Evolutionary conservation across 805 yeast species (phyloP).

Genomic region (Ogataea thermomethanolica): DNA sequence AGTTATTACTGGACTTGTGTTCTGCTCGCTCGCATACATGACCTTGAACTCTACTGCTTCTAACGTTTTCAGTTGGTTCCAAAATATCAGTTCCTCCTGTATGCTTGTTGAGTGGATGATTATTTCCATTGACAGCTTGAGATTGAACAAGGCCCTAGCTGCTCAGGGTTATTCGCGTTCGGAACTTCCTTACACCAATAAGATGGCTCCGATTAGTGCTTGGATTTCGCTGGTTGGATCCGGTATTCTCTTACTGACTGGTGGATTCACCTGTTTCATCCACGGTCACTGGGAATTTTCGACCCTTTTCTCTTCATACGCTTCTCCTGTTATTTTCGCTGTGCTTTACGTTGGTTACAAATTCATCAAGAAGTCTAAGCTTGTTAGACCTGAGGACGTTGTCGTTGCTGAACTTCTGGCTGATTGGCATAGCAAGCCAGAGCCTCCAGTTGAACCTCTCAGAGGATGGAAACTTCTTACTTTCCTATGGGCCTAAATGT

Average conservation of each 20-base stretch:
- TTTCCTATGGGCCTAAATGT: neutral
- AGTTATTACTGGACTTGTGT: constrained; percentile 41
- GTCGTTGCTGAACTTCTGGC: neutral
- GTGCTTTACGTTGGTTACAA: constrained; percentile 35
- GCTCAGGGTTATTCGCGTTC: constrained; percentile 38
- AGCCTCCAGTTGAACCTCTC: neutral
- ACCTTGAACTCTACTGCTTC: constrained; percentile 51
- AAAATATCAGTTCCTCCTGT: constrained; percentile 55
- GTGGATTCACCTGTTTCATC: constrained; percentile 36
- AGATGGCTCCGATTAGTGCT: constrained; percentile 30
- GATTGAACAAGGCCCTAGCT: constrained; percentile 33
- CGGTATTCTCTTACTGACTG: constrained; percentile 32
- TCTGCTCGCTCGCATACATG: constrained; percentile 60
- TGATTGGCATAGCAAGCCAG: constrained; percentile 1
- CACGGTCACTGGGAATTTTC: constrained; percentile 31
- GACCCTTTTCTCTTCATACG: constrained; percentile 24
- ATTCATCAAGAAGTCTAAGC: constrained; percentile 7
- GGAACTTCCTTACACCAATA: constrained; percentile 32
- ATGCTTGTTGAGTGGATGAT: constrained; percentile 60
- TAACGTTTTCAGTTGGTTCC: constrained; percentile 57
- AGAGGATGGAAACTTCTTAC: constrained; percentile 1
- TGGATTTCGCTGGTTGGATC: constrained; percentile 32
- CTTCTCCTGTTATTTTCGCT: constrained; percentile 27
- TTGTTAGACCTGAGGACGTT: neutral
- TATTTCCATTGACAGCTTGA: constrained; percentile 44